phyloP scores from a whole-genome alignment of 768 basidiomycete species.

The Pleurotus giganteus region DNA sequence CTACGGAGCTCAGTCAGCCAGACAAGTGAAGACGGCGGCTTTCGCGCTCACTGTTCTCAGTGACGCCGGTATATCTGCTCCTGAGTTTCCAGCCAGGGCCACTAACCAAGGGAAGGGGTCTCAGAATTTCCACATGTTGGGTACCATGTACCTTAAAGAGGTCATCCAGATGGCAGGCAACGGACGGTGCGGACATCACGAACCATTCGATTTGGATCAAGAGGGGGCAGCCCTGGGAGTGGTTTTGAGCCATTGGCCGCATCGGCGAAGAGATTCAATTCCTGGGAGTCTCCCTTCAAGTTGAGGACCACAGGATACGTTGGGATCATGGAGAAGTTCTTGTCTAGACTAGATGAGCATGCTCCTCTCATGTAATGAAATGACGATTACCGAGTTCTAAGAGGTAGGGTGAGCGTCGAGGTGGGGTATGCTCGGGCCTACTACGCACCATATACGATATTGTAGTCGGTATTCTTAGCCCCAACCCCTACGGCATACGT shows the following conservation, averaged over 20 bases:
- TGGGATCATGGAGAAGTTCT: slow-evolving; percentile 72
- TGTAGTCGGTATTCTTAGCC: slow-evolving; percentile 70
- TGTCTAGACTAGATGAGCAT: slow-evolving; percentile 46
- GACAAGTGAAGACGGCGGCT: background rate
- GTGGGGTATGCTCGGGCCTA: background rate
- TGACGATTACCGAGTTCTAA: slow-evolving; percentile 51
- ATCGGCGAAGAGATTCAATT: slow-evolving; percentile 68
- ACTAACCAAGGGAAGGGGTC: slow-evolving; percentile 71
- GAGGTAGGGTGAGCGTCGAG: background rate
- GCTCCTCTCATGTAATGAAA: too few species aligned
- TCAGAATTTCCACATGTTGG: slow-evolving; percentile 78
- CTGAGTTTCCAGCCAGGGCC: slow-evolving; percentile 80
- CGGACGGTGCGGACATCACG: slow-evolving; percentile 19
- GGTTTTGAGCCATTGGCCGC: slow-evolving; percentile 35
- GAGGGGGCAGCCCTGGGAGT: slow-evolving; percentile 65
- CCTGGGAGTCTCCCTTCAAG: slow-evolving; percentile 67
- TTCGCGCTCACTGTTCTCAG: slow-evolving; percentile 71
- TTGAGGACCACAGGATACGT: slow-evolving; percentile 82
- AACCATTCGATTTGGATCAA: slow-evolving; percentile 71
- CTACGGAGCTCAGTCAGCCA: slow-evolving; percentile 31
- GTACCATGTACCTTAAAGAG: slow-evolving; percentile 65
- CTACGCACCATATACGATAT: slow-evolving; percentile 66
- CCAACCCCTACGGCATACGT: slow-evolving; percentile 81
- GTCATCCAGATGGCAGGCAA: background rate
- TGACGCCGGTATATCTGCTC: slow-evolving; percentile 62